Evolutionary conservation across 1,284 basidiomycete species (phyloP), one percentile per base, ranked within the genome.

Genomic region (Microbotryum silenes-acaulis): DNA sequence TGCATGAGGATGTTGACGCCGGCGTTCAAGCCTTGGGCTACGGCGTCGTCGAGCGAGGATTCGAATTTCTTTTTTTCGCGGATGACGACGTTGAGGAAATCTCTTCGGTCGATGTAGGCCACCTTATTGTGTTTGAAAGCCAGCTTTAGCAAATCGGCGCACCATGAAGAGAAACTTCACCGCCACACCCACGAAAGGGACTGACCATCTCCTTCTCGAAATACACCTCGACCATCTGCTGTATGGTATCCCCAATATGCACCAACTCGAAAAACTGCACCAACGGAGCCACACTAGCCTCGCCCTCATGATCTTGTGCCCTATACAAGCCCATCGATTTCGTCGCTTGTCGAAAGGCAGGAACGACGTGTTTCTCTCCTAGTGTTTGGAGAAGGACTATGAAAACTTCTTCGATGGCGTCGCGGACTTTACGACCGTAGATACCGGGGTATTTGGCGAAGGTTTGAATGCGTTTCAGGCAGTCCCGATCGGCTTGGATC

Each of bases 261-360:
- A 96, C 93, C 20, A 98, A 80, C 78, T 97, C 94, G 70, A 98
- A 97, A 77, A 98, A 98, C 75, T 97, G 92, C 51, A 97, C 79
- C 2, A 98, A 77, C 0, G 94, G 92, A 0, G 91, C 90, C 1
- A 97, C 91, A 61, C 83, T 85, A 29, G 82, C 83, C 20, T 83
- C 86, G 58, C 83, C 83, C 58, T 85, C 82, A 23, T 65, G 60
- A 67, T 91, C 89, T 0, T 85, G 83, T 0, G 92, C 91, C 72
- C 86, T 85, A 74, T 92, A 96, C n/a, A 81, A 79, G 52, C 81
- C 81, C 90, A 96, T 93, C 71, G 89, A 85, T 58, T 86, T 81
- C 4, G 84, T 88, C 3, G 90, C 90, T 89, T 80, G 80, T 48
- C 79, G 78, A 73, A 98, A 98, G 0, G 91, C 96, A n/a, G 85